These are phyloP conservation scores for Tuber umbilicatum DNA, from an alignment of 495 filamentous ascomycete species.

Conservation along the genomic window DNA sequence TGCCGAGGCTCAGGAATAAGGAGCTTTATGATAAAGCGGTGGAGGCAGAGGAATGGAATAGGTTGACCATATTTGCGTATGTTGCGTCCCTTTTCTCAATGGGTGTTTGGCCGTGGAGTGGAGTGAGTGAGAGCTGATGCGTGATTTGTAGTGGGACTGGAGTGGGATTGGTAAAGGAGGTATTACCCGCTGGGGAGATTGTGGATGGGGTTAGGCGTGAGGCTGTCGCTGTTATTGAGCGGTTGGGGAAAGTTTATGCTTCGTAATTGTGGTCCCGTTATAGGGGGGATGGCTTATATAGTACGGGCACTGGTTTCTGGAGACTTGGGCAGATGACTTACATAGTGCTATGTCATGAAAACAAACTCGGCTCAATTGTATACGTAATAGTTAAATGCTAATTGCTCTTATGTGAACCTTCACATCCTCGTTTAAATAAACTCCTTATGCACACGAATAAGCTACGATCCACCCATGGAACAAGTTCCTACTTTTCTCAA, in stretches of 20 bases:
- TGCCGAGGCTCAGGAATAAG: slow-evolving; percentile 54
- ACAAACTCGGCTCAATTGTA: not conserved
- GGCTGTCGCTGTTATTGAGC: slow-evolving; percentile 54
- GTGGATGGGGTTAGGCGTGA: slow-evolving; percentile 80
- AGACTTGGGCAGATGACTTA: not conserved
- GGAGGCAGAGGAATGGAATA: slow-evolving; percentile 52
- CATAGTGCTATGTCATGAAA: slow-evolving; percentile 2
- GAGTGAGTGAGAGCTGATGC: not conserved
- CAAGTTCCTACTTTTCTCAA: too few species aligned
- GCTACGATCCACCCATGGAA: too few species aligned
- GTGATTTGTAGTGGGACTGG: slow-evolving; percentile 42
- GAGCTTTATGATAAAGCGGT: slow-evolving; percentile 53
- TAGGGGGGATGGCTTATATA: not conserved
- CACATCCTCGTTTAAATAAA: too few species aligned
- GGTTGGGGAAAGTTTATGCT: not conserved
- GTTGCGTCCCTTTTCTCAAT: not conserved
- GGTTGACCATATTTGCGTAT: slow-evolving; percentile 64
- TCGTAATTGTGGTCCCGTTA: not conserved
- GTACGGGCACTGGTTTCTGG: not conserved
- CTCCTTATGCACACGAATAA: too few species aligned
- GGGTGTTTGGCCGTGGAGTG: not conserved
- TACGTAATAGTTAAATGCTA: not conserved
- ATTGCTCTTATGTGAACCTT: slow-evolving; percentile 3
- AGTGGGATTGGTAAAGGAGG: slow-evolving; percentile 61
- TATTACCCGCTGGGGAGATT: slow-evolving; percentile 75